These are phyloP conservation scores for Paramecium biaurelia DNA, from an alignment of 73 alveolate genomes.

Conservation along the genomic window DNA sequence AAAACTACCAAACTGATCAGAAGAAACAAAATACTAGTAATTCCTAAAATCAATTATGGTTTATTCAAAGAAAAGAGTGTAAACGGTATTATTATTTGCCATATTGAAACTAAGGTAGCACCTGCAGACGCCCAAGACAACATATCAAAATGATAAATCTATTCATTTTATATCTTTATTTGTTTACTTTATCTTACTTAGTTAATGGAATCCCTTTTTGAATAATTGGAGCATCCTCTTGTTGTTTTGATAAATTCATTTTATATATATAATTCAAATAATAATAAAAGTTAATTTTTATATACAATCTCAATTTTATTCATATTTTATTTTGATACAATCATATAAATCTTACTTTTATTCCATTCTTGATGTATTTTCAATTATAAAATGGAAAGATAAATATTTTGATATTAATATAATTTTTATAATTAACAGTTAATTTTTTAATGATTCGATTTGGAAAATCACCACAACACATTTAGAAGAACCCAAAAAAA, in stretches of 20 bases:
- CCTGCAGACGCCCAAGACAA: slow-evolving; percentile 50
- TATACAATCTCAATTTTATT: not conserved
- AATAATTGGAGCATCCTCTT: not conserved
- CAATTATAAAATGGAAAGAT: not conserved
- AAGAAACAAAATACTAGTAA: not conserved
- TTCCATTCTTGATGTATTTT: too few relatives aligned
- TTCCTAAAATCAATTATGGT: slow-evolving; percentile 26
- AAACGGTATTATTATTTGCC: slow-evolving; percentile 39
- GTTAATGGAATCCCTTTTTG: not conserved
- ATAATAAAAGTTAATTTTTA: not conserved
- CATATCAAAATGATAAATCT: slow-evolving; percentile 45
- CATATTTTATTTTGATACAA: not conserved
- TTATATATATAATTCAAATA: not conserved
- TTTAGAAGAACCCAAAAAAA: not conserved
- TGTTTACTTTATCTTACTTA: slow-evolving; percentile 6
- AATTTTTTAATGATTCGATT: slow-evolving; percentile 33
- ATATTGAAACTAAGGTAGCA: not conserved
- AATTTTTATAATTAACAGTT: not conserved
- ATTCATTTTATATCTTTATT: not conserved
- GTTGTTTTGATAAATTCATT: slow-evolving; percentile 1
- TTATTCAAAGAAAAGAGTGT: slow-evolving; percentile 4
- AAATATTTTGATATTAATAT: not conserved
- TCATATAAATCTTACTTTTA: too few relatives aligned
- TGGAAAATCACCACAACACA: slow-evolving; percentile 30
- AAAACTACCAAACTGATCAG: slow-evolving; percentile 13